Conservation (phyloP, 345 rosid genomes). For the Schrenkiella parvula region DNA sequence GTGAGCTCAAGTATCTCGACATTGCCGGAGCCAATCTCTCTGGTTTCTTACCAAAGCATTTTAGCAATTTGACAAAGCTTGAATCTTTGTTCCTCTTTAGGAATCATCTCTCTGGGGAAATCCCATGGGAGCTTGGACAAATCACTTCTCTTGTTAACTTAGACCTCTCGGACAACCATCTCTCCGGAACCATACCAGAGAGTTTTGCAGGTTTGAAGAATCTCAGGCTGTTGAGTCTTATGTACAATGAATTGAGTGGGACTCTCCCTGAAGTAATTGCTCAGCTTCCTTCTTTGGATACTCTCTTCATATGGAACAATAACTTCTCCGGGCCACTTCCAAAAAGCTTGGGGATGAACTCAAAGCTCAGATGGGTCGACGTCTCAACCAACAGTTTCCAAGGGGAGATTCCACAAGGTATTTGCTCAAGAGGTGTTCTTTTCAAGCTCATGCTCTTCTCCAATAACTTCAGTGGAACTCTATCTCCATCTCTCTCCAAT, state of each 20-base stretch:
- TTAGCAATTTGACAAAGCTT: constrained; percentile 80
- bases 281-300: constrained; percentile 74
- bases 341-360: constrained; percentile 59
- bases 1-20: constrained; percentile 75
- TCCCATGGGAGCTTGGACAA: constrained; percentile 70
- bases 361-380: constrained; percentile 82
- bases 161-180: constrained; percentile 78
- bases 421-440: constrained; percentile 70
- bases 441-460: constrained; percentile 78
- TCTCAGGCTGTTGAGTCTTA: constrained; percentile 67
- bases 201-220: constrained; percentile 70
- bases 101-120: constrained; percentile 58
- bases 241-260: constrained; percentile 88
- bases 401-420: constrained; percentile 71
- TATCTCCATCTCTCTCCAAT: constrained; percentile 61
- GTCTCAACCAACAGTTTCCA: constrained; percentile 75
- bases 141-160: constrained; percentile 55
- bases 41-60: constrained; percentile 61
- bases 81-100: constrained; percentile 78
- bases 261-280: constrained; percentile 66
- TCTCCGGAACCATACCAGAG: constrained; percentile 75
- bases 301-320: constrained; percentile 84
- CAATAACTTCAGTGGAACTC: constrained; percentile 58
- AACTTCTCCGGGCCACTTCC: constrained; percentile 83
- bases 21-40: constrained; percentile 83